Percentiles rank a stretch among this genome's conserved stretches.
These are phyloP conservation scores for Solanum phureja DNA, from an alignment of 257 asterid genomes.

Conservation along the genomic window DNA sequence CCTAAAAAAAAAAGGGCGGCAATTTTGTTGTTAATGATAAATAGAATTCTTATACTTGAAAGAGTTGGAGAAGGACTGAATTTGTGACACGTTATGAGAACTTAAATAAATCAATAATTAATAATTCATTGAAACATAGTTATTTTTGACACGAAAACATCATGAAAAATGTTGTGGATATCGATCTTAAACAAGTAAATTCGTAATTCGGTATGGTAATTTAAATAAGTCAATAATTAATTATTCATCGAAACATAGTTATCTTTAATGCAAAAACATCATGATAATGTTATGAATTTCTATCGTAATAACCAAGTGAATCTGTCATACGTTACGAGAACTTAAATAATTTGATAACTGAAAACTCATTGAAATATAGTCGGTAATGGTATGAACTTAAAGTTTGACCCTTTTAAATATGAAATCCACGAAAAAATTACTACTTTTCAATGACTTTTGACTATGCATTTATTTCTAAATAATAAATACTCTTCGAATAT, in stretches of 20 bases:
- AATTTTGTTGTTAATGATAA: background rate
- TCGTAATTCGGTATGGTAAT: fast-evolving
- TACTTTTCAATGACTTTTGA: background rate
- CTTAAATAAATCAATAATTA: background rate
- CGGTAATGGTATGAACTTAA: background rate
- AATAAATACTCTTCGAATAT: background rate
- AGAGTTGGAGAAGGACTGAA: background rate
- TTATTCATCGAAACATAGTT: no score
- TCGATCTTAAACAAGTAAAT: background rate
- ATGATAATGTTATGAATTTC: no score
- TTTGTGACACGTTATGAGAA: background rate
- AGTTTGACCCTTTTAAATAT: background rate
- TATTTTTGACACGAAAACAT: background rate
- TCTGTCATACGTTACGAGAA: no score
- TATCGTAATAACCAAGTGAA: background rate
- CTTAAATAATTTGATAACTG: background rate
- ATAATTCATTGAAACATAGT: background rate
- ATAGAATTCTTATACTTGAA: background rate
- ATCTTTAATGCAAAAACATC: background rate
- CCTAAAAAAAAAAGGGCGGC: background rate
- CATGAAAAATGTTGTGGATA: background rate
- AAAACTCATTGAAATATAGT: background rate
- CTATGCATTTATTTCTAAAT: background rate
- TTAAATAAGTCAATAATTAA: no score
- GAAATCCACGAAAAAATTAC: background rate